These are phyloP conservation scores for Trichosanthes cucumerina DNA, from an alignment of 306 rosid species.

Conservation along the genomic window DNA sequence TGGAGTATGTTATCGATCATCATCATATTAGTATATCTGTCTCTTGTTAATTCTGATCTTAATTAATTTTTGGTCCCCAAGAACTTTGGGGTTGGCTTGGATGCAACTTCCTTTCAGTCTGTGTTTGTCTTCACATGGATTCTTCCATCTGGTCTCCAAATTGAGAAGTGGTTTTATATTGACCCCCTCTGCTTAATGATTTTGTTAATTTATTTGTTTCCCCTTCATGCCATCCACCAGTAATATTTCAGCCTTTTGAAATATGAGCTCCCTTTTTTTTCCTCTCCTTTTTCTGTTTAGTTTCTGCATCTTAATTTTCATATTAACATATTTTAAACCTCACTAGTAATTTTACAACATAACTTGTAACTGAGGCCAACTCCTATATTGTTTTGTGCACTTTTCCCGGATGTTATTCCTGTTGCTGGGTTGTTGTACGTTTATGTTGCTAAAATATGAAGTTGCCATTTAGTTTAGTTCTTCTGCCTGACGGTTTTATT, in stretches of 20 bases:
- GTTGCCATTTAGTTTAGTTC: neutral
- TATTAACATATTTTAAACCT: neutral
- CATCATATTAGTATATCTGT: neutral
- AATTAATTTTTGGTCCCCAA: neutral
- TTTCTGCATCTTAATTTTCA: neutral
- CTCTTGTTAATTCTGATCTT: neutral
- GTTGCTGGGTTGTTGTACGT: neutral
- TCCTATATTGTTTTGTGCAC: neutral
- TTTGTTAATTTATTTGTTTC: neutral
- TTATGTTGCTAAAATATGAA: neutral
- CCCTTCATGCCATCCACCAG: neutral
- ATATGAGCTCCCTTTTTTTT: neutral
- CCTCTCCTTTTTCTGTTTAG: neutral
- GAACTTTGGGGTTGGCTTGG: neutral
- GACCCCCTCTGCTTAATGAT: neutral
- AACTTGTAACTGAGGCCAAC: neutral
- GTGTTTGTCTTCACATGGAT: neutral
- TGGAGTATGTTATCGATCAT: neutral
- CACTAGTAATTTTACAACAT: neutral
- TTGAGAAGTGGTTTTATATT: neutral
- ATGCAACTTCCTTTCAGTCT: neutral
- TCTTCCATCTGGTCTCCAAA: neutral
- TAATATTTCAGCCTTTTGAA: neutral
- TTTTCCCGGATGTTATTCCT: neutral
- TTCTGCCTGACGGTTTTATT: conserved; percentile 1